Evolutionary conservation across 2,329 filamentous ascomycete species (phyloP).

Genomic region (Botrytis porri): DNA sequence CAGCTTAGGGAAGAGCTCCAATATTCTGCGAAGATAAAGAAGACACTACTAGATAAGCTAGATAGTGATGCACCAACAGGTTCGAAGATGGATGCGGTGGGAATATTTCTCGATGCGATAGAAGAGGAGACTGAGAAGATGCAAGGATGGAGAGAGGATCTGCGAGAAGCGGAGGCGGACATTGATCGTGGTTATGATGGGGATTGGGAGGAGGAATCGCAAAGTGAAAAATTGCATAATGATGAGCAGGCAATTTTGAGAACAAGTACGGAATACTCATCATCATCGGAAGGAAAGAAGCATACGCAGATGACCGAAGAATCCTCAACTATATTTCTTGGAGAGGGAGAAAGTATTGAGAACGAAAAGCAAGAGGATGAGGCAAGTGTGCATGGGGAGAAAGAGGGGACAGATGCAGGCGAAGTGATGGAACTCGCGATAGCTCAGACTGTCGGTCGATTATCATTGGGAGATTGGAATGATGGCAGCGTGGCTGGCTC

Average conservation of each 20-base stretch:
- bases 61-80: background rate
- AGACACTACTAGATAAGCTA: background rate
- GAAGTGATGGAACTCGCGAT: background rate
- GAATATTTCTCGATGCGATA: background rate
- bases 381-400: background rate
- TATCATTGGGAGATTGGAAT: background rate
- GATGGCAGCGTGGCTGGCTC: background rate
- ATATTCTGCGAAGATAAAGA: background rate
- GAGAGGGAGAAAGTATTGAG: background rate
- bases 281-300: background rate
- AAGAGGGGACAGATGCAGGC: background rate
- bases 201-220: background rate
- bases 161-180: background rate
- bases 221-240: background rate
- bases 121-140: background rate
- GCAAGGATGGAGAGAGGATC: background rate
- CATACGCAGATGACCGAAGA: background rate
- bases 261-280: too few species aligned
- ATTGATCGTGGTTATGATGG: background rate
- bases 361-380: background rate
- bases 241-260: background rate
- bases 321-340: background rate
- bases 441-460: background rate
- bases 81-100: background rate
- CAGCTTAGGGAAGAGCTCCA: background rate